Evolutionary conservation across 805 yeast species (phyloP), one percentile per base, ranked within the genome.

Genomic region (Sugiyamaella marilandica): DNA sequence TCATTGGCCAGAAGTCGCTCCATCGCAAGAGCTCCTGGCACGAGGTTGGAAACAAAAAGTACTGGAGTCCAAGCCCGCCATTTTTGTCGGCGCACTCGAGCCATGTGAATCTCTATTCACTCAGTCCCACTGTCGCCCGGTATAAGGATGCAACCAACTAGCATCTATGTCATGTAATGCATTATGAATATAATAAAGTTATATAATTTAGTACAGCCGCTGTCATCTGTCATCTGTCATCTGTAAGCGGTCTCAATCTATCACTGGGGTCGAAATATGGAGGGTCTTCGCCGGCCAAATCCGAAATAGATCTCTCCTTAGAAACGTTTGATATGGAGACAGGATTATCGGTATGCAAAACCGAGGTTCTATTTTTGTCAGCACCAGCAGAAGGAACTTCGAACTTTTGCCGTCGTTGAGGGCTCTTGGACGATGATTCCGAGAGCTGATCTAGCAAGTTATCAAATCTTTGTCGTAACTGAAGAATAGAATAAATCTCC

Each of bases 61-160:
- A 45, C 29, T 53, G 56, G 56, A 50, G 50, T 35, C 56, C 56
- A 2, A 24, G 45, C n/a, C 52, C 52, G 11, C 56, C 56, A 16
- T 50, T 50, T 32, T 45, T 48, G 10, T 53, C 56, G 9, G 51
- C 51, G n/a, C 43, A 47, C 32, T 53, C 56, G 13, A 49, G 53
- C 29, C 53, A 53, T 53, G 56, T 46, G 8, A 45, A 36, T 32
- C 44, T 53, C 8, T 32, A 51, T 41, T 47, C 56, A 1, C 51
- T 53, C 13, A 49, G 41, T 49, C 34, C 50, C 11, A 4, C 46
- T 18, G 29, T 43, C 4, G 53, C 50, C 19, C 32, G 53, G 4
- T 45, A 41, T 35, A 44, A 35, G 32, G 49, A 49, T 13, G 46
- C 14, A 26, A 9, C 39, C 18, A 34, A 34, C 18, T 34, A 34